Percentiles rank a stretch among this genome's conserved stretches.
Evolutionary conservation across 768 basidiomycete genomes (phyloP).

Genomic region (Mycena amicta): DNA sequence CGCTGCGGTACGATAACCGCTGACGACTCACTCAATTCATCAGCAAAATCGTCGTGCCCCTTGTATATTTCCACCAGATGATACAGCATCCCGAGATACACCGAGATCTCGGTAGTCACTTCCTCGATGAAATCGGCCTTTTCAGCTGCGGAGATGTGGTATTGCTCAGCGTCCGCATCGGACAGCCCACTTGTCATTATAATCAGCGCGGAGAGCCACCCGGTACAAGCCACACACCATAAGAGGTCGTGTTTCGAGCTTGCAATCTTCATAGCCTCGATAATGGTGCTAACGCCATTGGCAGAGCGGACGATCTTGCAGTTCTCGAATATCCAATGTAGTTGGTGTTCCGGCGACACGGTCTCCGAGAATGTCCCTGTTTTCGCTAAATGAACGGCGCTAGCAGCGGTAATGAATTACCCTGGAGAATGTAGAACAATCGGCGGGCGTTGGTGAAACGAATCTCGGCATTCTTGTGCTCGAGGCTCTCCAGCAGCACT

Average conservation of each 20-base stretch:
- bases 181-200: slow-evolving; percentile 66
- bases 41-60: slow-evolving; percentile 91
- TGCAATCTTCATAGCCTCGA: slow-evolving; percentile 90
- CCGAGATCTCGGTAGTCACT: slow-evolving; percentile 87
- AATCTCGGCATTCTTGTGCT: slow-evolving; percentile 82
- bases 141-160: slow-evolving; percentile 70
- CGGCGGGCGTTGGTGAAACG: slow-evolving; percentile 86
- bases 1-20: slow-evolving; percentile 1
- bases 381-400: slow-evolving; percentile 4
- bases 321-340: slow-evolving; percentile 96
- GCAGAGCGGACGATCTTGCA: slow-evolving; percentile 81
- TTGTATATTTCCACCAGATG: slow-evolving; percentile 94
- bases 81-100: slow-evolving; percentile 94
- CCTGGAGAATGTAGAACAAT: slow-evolving; percentile 91
- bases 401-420: slow-evolving; percentile 37
- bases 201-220: neutral
- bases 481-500: slow-evolving; percentile 81
- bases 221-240: slow-evolving; percentile 47
- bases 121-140: slow-evolving; percentile 84
- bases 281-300: slow-evolving; percentile 80
- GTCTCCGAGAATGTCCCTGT: slow-evolving; percentile 91
- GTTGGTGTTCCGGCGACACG: slow-evolving; percentile 88
- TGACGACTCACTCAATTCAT: slow-evolving; percentile 83
- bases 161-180: slow-evolving; percentile 71
- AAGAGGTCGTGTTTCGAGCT: slow-evolving; percentile 84